Base-by-base conservation (phyloP, 331 rosid species). In the Acacia concinna region DNA sequence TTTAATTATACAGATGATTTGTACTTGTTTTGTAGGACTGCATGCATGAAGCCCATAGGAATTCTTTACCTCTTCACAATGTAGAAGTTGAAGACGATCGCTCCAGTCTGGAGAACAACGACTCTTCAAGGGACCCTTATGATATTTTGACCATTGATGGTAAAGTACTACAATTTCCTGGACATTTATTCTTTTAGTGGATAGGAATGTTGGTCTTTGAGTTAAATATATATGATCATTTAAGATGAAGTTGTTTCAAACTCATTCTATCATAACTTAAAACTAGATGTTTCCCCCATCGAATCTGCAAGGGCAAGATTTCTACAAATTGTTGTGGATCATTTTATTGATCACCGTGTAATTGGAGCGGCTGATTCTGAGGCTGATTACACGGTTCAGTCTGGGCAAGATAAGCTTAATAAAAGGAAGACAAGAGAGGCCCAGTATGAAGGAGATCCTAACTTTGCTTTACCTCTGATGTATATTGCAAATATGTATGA, bases 401-500 rank as follows among this genome's bases (percentile, higher is more conserved):
- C 90, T 38, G 86, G 88, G 56, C 98, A 88, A 79, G 99, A 95
- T 47, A 90, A 91, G 57, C 68, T 91, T 71, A 87, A 47, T 41
- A 95, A 93, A 90, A 91, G 99, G 88, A 95, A 93, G 92, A 74
- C 81, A 1, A 86, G 90, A 71, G 98, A 95, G 81, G 80, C 83
- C 57, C 95, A 81, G 75, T 88, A 84, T 49, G 99, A 95, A 87
- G 99, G 98, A 32, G 94, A 95, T 81, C 90, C 91, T 0, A 85
- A 77, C 71, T 86, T 86, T 28, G 93, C 93, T 41, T 79, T 95
- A 83, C 99, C 99, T 27, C 88, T 95, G 86, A 95, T 95, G 99
- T 93, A 95, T 68, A 93, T 90, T 79, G 99, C 99, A 21, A 95
- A 95, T 84, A 77, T 95, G 94, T 95, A 95, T 25, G 96, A 95